phyloP scores from a whole-genome alignment of 2,329 filamentous ascomycete genomes.

The Ceratocystis albifundus region DNA sequence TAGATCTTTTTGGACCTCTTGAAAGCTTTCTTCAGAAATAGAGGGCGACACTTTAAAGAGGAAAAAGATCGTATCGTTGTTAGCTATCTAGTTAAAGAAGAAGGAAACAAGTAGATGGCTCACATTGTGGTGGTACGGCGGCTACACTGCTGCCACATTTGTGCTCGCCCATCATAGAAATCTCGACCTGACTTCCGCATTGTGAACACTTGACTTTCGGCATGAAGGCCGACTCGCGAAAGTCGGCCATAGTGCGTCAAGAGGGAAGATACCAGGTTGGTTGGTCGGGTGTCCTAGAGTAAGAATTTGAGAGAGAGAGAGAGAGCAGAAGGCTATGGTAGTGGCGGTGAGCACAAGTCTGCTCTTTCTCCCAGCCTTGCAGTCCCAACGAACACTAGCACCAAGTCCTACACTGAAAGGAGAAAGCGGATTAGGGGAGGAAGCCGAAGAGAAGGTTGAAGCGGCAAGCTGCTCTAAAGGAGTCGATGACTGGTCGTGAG shows the following conservation, averaged over 20 bases:
- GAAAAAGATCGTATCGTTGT: not conserved
- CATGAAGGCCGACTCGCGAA: slow-evolving; percentile 56
- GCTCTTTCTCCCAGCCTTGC: not conserved
- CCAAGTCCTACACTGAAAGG: not conserved
- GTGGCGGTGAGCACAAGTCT: not conserved
- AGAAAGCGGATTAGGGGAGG: not conserved
- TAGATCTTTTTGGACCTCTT: not conserved
- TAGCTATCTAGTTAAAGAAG: not conserved
- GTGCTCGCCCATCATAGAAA: slow-evolving; percentile 78
- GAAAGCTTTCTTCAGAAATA: slow-evolving; percentile 18
- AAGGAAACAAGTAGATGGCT: slow-evolving; percentile 28
- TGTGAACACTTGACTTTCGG: slow-evolving; percentile 80
- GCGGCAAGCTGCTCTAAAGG: not conserved
- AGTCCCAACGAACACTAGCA: slow-evolving; percentile 1
- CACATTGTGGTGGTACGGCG: slow-evolving; percentile 19
- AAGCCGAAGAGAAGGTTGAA: not conserved
- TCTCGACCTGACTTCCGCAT: slow-evolving; percentile 67
- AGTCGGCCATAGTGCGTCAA: slow-evolving; percentile 29
- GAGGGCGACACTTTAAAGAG: slow-evolving; percentile 11
- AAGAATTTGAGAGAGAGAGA: not conserved
- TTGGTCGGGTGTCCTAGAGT: not conserved
- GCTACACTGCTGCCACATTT: slow-evolving; percentile 39
- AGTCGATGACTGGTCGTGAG: not conserved
- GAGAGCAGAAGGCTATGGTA: not conserved
- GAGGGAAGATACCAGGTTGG: not conserved